phyloP scores from a whole-genome alignment of 768 basidiomycete species.

The Gloeostereum incarnatum region DNA sequence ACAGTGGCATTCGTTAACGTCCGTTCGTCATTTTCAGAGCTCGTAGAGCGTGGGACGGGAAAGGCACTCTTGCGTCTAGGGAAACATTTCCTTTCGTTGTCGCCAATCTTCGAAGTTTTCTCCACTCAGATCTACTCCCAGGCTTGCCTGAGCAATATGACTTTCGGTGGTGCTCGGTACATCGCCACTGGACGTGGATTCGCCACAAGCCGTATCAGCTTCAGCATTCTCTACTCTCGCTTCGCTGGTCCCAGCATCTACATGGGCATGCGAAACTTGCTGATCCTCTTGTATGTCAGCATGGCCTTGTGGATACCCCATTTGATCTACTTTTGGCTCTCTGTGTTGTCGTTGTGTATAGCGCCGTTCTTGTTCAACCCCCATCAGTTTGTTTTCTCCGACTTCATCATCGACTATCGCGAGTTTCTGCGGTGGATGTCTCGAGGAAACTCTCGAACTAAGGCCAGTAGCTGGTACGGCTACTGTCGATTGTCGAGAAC shows the following conservation, averaged over 20 bases:
- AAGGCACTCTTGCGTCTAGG: constrained; percentile 89
- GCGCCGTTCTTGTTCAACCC: constrained; percentile 99
- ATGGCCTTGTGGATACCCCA: constrained; percentile 90
- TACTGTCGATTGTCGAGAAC: constrained; percentile 97
- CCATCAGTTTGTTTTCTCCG: constrained; percentile 96
- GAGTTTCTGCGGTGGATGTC: constrained; percentile 99
- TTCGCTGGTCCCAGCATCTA: constrained; percentile 99
- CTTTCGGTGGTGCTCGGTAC: constrained; percentile 97
- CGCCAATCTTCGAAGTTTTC: constrained; percentile 98
- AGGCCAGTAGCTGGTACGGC: constrained; percentile 98
- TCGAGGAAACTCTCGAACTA: constrained; percentile 91
- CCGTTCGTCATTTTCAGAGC: constrained; percentile 40
- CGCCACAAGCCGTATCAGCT: constrained; percentile 92
- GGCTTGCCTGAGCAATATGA: constrained; percentile 92
- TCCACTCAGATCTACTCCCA: constrained; percentile 98
- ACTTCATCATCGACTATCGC: constrained; percentile 98
- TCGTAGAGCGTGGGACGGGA: constrained; percentile 93
- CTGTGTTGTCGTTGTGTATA: constrained; percentile 88
- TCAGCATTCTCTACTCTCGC: constrained; percentile 94
- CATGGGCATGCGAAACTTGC: constrained; percentile 91
- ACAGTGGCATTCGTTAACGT: neutral
- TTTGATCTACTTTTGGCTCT: constrained; percentile 98
- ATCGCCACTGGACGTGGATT: constrained; percentile 99
- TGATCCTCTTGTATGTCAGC: constrained; percentile 85
- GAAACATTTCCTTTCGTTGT: constrained; percentile 95